Evolutionary conservation across 768 basidiomycete genomes (phyloP), one percentile per base, ranked within the genome.

Genomic region (Coprinopsis sp.): DNA sequence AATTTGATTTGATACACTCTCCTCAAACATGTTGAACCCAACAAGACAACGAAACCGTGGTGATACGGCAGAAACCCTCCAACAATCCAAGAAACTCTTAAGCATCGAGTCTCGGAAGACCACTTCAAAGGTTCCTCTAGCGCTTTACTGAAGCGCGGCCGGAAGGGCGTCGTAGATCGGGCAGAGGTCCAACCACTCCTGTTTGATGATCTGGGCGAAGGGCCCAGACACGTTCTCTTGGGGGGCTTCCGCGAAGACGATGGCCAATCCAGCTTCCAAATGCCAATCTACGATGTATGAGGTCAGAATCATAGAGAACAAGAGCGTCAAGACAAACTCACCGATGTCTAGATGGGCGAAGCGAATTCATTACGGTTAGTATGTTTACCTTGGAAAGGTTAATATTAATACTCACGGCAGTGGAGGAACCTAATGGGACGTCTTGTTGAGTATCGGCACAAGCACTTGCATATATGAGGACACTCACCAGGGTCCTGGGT

Each of bases 211-310:
- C 27, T 62, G 49, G 1, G 60, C 33, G 22, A 54, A 34, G 6
- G 58, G 58, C 8, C 63, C 60, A 8, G 46, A 29, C 11, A 56
- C 52, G 25, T 62, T 54, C 3, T 58, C 66, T 3, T 54, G 53
- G 8, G 66, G 60, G 33, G 62, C 53, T 43, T 68, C 68, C 10
- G 64, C 67, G 31, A 69, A 63, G 18, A 70, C 64, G n/a, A 71
- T 58, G 2, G 69, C 70, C 46, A 70, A 62, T 11, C 69, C 69
- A 23, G 70, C 64, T 52, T 63, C 64, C 23, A 68, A 54, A 53
- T 68, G 62, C 65, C 69, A 71, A 25, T 67, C 63, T 43, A 1
- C n/a, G 8, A 24, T 19, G 18, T 16, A 4, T 5, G 27, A 23
- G 23, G 18, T 13, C 18, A 23, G 6, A 18, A 29, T 5, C 34